Base-by-base conservation (phyloP, 2,329 filamentous ascomycete species). In the Neocatenulostroma microsporum region DNA sequence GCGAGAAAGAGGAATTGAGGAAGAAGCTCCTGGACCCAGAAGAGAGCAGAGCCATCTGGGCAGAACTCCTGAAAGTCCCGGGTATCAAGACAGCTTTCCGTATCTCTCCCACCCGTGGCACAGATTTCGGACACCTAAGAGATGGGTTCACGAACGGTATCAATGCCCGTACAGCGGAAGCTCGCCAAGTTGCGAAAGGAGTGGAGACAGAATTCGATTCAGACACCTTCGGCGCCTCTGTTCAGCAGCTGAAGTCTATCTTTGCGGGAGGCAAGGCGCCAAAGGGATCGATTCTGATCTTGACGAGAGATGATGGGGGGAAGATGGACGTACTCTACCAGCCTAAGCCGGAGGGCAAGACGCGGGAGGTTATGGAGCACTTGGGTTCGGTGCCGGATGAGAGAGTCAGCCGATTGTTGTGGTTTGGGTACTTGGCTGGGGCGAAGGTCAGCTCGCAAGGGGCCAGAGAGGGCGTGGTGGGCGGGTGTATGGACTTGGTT, bases 81-180 rank as follows among this genome's bases (percentile, higher is more conserved):
- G 73, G 77, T 0, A 76, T 89, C n/a, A 72, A 86, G 37, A 89
- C 80, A 18, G 75, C 80, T 0, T 79, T 94, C 64, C 76, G 89
- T 30, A 82, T 98, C 45, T 79, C 89, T 3, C 91, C 91, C 0
- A 87, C 86, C n/a, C 74, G 86, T 24, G 87, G 93, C 61, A 98
- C 91, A 13, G 88, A 96, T 62, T 96, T 95, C 62, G 78, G 81
- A 47, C 91, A 98, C 60, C 63, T 98, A 44, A 77, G 89, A 26
- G 91, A 98, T 56, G 91, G 84, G 1, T 93, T 88, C 67, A 84
- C 95, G 41, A 76, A 87, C 5, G 83, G 84, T 15, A 82, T 98
- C 46, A 83, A 84, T 36, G 80, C 76, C 7, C 77, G 82, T 21
- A 80, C 82, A 2, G 71, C 79, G 45, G 68, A 70, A 15, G 68